phyloP scores from a whole-genome alignment of 768 basidiomycete genomes.

The Suillus luteus region DNA sequence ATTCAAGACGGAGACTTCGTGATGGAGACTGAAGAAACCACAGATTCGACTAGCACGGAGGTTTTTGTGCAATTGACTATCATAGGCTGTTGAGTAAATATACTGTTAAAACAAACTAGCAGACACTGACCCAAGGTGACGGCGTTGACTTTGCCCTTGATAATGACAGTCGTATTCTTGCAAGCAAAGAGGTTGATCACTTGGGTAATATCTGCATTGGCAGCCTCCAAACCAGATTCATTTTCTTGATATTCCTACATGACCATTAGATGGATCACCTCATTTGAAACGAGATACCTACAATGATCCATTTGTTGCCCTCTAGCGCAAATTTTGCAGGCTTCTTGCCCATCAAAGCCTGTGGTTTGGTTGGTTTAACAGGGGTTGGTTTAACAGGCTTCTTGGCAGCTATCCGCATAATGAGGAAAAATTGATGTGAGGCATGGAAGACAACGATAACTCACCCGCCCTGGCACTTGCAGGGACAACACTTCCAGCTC shows the following conservation, averaged over 20 bases:
- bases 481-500: constrained; percentile 56
- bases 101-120: constrained; percentile 1
- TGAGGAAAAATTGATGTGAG: constrained; percentile 7
- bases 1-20: constrained; percentile 63
- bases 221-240: constrained; percentile 68
- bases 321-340: constrained; percentile 88
- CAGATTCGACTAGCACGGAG: constrained; percentile 85
- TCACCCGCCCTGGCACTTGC: constrained; percentile 34
- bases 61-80: constrained; percentile 89
- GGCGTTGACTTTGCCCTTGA: constrained; percentile 95
- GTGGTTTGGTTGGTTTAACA: constrained; percentile 81
- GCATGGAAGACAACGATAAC: constrained; percentile 32
- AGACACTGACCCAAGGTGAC: constrained; percentile 73
- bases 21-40: constrained; percentile 87
- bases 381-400: constrained; percentile 80
- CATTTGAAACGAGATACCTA: constrained; percentile 38
- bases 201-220: constrained; percentile 77
- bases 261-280: not conserved
- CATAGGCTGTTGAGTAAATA: constrained; percentile 5
- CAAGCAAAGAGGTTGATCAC: constrained; percentile 88
- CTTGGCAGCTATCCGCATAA: constrained; percentile 41
- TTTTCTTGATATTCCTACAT: constrained; percentile 90
- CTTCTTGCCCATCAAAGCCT: constrained; percentile 83
- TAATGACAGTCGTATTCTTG: constrained; percentile 78
- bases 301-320: constrained; percentile 92